phyloP scores from a whole-genome alignment of 1,284 basidiomycete species.

The Tetrapyrgos nigripes region DNA sequence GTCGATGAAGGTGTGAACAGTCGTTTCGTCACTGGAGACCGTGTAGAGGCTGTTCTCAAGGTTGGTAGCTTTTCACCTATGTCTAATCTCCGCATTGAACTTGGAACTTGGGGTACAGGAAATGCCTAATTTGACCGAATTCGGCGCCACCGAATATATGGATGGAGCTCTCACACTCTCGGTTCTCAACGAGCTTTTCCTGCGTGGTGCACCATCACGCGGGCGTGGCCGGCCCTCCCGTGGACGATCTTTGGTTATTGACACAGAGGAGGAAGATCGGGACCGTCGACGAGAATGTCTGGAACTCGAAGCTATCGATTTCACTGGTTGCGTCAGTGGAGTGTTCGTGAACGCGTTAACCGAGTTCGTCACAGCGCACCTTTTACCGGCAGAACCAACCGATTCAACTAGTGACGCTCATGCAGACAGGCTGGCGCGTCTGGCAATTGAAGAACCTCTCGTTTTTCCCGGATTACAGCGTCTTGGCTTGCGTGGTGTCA shows the following conservation, averaged over 20 bases:
- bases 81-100: conserved; percentile 10
- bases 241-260: conserved; percentile 58
- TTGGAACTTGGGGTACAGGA: conserved; percentile 68
- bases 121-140: conserved; percentile 81
- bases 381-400: conserved; percentile 54
- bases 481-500: conserved; percentile 86
- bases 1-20: conserved; percentile 89
- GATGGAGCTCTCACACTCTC: conserved; percentile 85
- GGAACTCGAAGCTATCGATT: conserved; percentile 88
- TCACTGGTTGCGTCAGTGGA: conserved; percentile 93
- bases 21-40: conserved; percentile 92
- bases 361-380: conserved; percentile 81
- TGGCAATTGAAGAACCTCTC: conserved; percentile 52
- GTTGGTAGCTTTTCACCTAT: conserved; percentile 45
- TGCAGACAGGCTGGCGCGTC: conserved; percentile 38
- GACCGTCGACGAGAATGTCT: conserved; percentile 80
- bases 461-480: conserved; percentile 82
- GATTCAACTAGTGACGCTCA: conserved; percentile 52
- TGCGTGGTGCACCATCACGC: conserved; percentile 76
- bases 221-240: conserved; percentile 75
- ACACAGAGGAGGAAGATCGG: conserved; percentile 72
- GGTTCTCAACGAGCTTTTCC: conserved; percentile 86
- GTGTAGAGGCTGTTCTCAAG: conserved; percentile 84
- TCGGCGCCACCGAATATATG: conserved; percentile 97
- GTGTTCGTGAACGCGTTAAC: conserved; percentile 86